A percentile compares a stretch with the other conserved stretches of the same genome.
Evolutionary conservation across 2,329 filamentous ascomycete genomes (phyloP).

Genomic region (Botrytis tulipae): DNA sequence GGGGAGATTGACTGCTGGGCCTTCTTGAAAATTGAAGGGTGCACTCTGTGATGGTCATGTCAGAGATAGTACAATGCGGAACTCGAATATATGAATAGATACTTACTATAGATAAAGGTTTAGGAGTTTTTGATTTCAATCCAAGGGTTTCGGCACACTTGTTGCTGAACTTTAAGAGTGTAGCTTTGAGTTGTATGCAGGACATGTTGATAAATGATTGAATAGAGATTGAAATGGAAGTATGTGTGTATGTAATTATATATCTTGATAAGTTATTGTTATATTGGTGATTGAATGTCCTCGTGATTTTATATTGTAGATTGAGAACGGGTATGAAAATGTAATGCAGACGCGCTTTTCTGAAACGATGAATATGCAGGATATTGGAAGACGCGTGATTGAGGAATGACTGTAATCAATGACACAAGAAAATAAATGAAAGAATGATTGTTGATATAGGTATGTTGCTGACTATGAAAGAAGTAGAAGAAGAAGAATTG

Average conservation of each 20-base stretch:
- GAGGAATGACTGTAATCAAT: conserved; percentile 21
- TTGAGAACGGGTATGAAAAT: background rate
- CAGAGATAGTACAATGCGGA: conserved; percentile 25
- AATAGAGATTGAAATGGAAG: conserved; percentile 1
- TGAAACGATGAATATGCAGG: conserved; percentile 15
- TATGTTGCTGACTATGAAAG: background rate
- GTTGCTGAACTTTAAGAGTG: conserved; percentile 22
- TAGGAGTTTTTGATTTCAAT: conserved; percentile 25
- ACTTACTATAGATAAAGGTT: conserved; percentile 27
- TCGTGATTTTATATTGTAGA: conserved; percentile 1
- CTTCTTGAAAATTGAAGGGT: conserved; percentile 58
- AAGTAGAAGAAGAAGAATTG: conserved; percentile 25
- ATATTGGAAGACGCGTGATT: conserved; percentile 24
- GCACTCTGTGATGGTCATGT: conserved; percentile 48
- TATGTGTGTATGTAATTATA: conserved; percentile 15
- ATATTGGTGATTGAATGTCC: background rate
- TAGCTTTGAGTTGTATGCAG: conserved; percentile 23
- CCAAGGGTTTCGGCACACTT: conserved; percentile 27
- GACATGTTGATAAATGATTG: conserved; percentile 19
- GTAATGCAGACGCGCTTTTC: conserved; percentile 17
- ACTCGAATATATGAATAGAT: too few relatives aligned
- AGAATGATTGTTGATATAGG: background rate
- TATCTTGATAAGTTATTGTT: background rate
- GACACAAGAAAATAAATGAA: background rate
- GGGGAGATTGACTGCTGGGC: conserved; percentile 49